Base-by-base conservation (phyloP, 2,329 filamentous ascomycete species). In the Monosporascus ibericus region DNA sequence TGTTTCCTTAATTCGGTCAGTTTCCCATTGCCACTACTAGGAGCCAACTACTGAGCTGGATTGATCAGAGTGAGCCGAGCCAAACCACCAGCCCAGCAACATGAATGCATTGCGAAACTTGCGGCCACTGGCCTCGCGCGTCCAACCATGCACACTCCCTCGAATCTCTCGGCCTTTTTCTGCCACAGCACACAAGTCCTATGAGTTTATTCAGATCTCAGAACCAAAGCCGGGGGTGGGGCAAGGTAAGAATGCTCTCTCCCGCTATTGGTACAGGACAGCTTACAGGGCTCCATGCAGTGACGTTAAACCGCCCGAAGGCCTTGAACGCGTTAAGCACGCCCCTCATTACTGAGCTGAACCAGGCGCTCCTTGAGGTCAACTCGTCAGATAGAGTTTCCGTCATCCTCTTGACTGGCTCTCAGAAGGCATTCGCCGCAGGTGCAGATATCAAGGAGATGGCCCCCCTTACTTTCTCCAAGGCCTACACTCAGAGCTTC, bases 401-500 rank as follows among this genome's bases (percentile, higher is more conserved):
- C 9, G 87, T 86, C 61, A 90, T 95, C 62, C 72, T 99, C 54
- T 78, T 99, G 53, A 96, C 94, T 1, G 94, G 94, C 51, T 95
- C 87, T 46, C 79, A 90, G 60, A 90, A 87, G 71, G 92, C 92
- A 42, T 99, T 96, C 67, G 92, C 92, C 30, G 92, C 94, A 44
- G 94, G 94, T 49, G 94, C 94, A 55, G 94, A 99, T 72, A 99
- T 99, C 77, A 97, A 97, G 73, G 94, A 99, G 74, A 99, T 99
- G 94, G 88, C 90, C 30, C 86, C 90, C 55, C 83, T 96, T 39
- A 92, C 86, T 51, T 99, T 99, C 74, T 82, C 88, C 57, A 77
- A 86, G 59, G 92, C 94, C 39, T 97, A 96, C 75, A 88, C 84
- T 47, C 84, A 77, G 60, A 90, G 95, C 67, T 99, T 99, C 72